Conservation (phyloP, 2,329 filamentous ascomycete genomes). For the Truncatella angustata region DNA sequence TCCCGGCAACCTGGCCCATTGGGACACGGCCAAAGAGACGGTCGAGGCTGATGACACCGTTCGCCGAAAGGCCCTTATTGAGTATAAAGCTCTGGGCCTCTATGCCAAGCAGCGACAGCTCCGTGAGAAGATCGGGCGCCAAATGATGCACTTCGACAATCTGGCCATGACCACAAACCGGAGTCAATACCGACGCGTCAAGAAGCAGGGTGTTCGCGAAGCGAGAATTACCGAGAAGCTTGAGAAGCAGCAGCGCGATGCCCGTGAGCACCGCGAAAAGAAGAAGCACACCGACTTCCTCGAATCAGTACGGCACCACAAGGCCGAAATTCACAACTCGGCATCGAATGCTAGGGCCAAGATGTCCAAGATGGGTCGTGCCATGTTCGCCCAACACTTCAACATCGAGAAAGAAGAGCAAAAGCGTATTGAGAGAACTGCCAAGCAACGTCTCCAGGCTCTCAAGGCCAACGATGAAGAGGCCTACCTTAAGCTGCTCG, state of each 20-base stretch:
- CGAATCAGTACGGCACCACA: slow-evolving; percentile 79
- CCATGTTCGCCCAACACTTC: slow-evolving; percentile 88
- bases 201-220: slow-evolving; percentile 95
- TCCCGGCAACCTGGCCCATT: slow-evolving; percentile 81
- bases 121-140: slow-evolving; percentile 81
- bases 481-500: slow-evolving; percentile 94
- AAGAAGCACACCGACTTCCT: slow-evolving; percentile 95
- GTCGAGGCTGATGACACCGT: slow-evolving; percentile 74
- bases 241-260: slow-evolving; percentile 97
- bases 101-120: slow-evolving; percentile 84
- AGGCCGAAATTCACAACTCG: slow-evolving; percentile 70
- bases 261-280: slow-evolving; percentile 93
- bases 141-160: slow-evolving; percentile 95
- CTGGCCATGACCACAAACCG: slow-evolving; percentile 96
- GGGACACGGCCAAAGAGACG: slow-evolving; percentile 72
- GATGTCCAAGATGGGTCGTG: slow-evolving; percentile 79
- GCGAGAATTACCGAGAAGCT: slow-evolving; percentile 97
- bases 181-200: slow-evolving; percentile 84
- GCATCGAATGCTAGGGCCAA: slow-evolving; percentile 69
- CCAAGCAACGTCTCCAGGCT: slow-evolving; percentile 98
- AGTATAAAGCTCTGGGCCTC: slow-evolving; percentile 89
- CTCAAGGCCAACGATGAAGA: slow-evolving; percentile 99
- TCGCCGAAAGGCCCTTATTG: slow-evolving; percentile 88
- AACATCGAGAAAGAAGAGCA: slow-evolving; percentile 99
- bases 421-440: slow-evolving; percentile 94